Conservation (phyloP, 2,329 filamentous ascomycete species). For the Stemphylium beticola region DNA sequence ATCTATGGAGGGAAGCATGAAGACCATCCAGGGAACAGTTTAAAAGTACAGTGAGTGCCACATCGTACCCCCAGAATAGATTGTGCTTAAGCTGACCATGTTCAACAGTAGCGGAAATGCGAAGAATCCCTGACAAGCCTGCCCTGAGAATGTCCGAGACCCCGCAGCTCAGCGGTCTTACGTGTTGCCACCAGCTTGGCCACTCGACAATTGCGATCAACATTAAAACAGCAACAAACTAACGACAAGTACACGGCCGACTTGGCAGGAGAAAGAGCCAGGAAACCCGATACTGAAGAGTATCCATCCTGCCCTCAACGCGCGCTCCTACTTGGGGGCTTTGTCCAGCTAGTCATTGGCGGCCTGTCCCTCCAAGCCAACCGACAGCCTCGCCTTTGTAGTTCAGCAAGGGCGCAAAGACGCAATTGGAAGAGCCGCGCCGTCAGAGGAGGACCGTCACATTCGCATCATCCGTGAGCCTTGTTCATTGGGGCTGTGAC, state of each 20-base stretch:
- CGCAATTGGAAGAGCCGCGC: conserved; percentile 5
- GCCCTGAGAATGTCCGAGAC: conserved; percentile 9
- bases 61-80: background rate
- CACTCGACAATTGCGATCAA: conserved; percentile 6
- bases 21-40: background rate
- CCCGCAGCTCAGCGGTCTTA: conserved; percentile 19
- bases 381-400: conserved; percentile 8
- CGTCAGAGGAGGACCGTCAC: conserved; percentile 5
- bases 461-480: background rate
- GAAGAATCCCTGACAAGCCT: conserved; percentile 13
- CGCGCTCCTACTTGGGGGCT: conserved; percentile 18
- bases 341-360: conserved; percentile 18
- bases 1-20: background rate
- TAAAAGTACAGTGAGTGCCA: conserved; percentile 22
- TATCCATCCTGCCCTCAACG: conserved; percentile 1
- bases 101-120: conserved; percentile 27
- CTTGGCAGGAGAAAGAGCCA: conserved; percentile 14
- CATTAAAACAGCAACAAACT: conserved; percentile 9
- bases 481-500: conserved; percentile 5
- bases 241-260: conserved; percentile 3
- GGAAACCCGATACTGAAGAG: background rate
- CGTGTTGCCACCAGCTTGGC: conserved; percentile 14
- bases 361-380: conserved; percentile 20
- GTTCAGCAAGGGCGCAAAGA: conserved; percentile 13
- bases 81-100: conserved; percentile 19